Evolutionary conservation across 2,329 filamentous ascomycete genomes (phyloP).

Genomic region (Penicillium sp.): DNA sequence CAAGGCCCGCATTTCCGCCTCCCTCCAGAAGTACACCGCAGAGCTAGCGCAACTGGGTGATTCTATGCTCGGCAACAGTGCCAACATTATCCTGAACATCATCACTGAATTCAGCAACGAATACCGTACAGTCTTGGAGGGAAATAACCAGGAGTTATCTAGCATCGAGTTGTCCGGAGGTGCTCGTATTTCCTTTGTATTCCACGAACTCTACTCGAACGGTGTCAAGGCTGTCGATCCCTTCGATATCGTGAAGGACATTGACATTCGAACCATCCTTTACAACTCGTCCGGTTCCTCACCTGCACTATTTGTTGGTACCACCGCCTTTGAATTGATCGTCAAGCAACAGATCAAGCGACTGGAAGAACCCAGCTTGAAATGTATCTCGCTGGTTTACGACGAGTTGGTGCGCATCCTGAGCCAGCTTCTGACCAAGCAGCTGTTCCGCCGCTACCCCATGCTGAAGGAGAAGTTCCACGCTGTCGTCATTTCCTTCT

Average conservation of each 20-base stretch:
- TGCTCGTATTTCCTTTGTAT: slow-evolving; percentile 98
- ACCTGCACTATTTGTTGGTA: slow-evolving; percentile 93
- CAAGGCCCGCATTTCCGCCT: slow-evolving; percentile 93
- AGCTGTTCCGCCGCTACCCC: slow-evolving; percentile 90
- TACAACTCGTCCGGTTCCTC: slow-evolving; percentile 99
- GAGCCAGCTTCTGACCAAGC: slow-evolving; percentile 81
- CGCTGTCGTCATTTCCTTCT: slow-evolving; percentile 84
- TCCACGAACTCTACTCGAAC: slow-evolving; percentile 97
- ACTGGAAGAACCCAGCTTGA: slow-evolving; percentile 91
- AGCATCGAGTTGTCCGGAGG: slow-evolving; percentile 92
- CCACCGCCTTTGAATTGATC: slow-evolving; percentile 96
- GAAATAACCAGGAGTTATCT: slow-evolving; percentile 93
- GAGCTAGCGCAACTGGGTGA: slow-evolving; percentile 84
- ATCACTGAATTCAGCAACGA: slow-evolving; percentile 99
- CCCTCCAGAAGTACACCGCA: slow-evolving; percentile 82
- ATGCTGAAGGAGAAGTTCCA: slow-evolving; percentile 95
- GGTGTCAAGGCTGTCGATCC: slow-evolving; percentile 97
- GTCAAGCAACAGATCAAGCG: slow-evolving; percentile 98
- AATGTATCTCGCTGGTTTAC: slow-evolving; percentile 95
- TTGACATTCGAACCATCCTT: slow-evolving; percentile 92
- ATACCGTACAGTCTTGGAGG: slow-evolving; percentile 92
- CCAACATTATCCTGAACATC: slow-evolving; percentile 96
- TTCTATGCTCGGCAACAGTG: slow-evolving; percentile 91
- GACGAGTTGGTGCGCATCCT: slow-evolving; percentile 96
- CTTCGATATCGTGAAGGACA: slow-evolving; percentile 95